Evolutionary conservation across 2,329 filamentous ascomycete genomes (phyloP).

Genomic region (Hansfordia pulvinata): DNA sequence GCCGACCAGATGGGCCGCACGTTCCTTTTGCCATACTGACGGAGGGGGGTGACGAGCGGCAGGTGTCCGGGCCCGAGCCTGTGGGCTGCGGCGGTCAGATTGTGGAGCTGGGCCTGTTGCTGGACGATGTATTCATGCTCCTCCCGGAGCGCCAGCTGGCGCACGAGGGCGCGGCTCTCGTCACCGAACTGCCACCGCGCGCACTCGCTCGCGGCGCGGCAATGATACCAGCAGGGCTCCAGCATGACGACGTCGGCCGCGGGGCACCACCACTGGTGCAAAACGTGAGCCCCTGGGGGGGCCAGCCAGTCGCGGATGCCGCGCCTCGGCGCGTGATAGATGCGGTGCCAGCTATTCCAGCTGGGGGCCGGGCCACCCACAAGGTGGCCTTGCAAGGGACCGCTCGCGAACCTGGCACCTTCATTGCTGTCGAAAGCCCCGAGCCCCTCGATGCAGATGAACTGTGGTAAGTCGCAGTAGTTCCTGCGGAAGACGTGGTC

Average conservation of each 20-base stretch:
- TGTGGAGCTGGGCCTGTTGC: no score
- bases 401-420: no score
- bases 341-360: no score
- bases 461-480: no score
- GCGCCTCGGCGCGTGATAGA: constrained; percentile 12
- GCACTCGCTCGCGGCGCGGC: constrained; percentile 14
- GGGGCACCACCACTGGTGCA: constrained; percentile 10
- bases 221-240: constrained; percentile 17
- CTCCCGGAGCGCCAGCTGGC: constrained; percentile 13
- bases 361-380: constrained; percentile 5
- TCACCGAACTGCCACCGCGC: constrained; percentile 12
- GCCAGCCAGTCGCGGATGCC: constrained; percentile 1
- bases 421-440: no score
- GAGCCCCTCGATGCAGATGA: no score
- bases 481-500: no score
- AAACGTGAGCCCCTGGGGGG: not conserved
- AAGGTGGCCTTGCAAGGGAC: not conserved
- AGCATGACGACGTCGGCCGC: constrained; percentile 14
- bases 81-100: no score
- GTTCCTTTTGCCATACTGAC: constrained; percentile 5
- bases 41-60: no score
- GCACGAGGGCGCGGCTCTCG: constrained; percentile 11
- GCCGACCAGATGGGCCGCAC: constrained; percentile 14
- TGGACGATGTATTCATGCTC: no score
- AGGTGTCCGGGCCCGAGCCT: no score